Conservation (phyloP, 495 filamentous ascomycete species). For the Aspergillus saccharolyticus region DNA sequence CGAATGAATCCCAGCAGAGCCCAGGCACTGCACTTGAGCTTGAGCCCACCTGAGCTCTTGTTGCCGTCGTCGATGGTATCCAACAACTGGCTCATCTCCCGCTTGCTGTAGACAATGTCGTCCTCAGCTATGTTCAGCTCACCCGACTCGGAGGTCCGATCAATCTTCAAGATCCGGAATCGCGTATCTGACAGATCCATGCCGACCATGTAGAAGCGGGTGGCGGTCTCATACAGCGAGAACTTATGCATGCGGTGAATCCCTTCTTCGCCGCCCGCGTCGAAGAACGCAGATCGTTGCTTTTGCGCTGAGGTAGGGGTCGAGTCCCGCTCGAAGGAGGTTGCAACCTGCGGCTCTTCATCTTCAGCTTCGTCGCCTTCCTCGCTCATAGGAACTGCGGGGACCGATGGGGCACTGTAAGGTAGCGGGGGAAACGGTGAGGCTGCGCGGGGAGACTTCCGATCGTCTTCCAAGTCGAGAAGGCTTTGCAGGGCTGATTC, state of each 20-base stretch:
- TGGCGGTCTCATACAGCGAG: constrained; percentile 89
- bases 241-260: constrained; percentile 91
- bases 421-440: constrained; percentile 22
- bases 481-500: constrained; percentile 5
- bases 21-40: constrained; percentile 86
- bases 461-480: constrained; percentile 17
- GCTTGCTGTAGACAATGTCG: constrained; percentile 86
- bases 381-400: constrained; percentile 19
- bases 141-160: constrained; percentile 76
- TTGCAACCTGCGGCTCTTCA: constrained; percentile 40
- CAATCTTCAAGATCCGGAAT: constrained; percentile 90
- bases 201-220: constrained; percentile 88
- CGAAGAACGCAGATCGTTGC: constrained; percentile 46
- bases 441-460: constrained; percentile 9
- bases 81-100: constrained; percentile 87
- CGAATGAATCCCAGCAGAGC: constrained; percentile 90
- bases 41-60: constrained; percentile 83
- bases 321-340: constrained; percentile 41
- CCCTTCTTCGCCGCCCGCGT: constrained; percentile 59
- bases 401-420: constrained; percentile 22
- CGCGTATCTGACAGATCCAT: constrained; percentile 81
- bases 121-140: constrained; percentile 85
- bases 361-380: constrained; percentile 33
- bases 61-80: constrained; percentile 97
- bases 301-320: constrained; percentile 34